These are phyloP conservation scores for Fusarium lyarnte DNA, from an alignment of 2,329 filamentous ascomycete species.

Conservation along the genomic window DNA sequence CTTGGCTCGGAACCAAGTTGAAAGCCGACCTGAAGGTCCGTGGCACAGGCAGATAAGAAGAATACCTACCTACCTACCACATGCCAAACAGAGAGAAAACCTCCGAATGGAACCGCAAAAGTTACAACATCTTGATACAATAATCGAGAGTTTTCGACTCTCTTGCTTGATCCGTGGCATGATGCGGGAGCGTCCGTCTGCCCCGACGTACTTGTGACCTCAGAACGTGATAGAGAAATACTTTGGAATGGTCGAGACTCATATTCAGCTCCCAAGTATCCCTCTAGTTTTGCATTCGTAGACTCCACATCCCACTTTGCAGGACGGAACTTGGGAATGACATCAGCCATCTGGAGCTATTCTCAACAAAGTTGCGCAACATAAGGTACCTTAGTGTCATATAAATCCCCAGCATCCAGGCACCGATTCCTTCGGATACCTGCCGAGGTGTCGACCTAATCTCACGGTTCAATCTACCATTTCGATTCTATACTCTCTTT, in stretches of 20 bases:
- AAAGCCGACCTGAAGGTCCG: conserved; percentile 30
- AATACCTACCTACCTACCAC: background rate
- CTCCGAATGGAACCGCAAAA: conserved; percentile 1
- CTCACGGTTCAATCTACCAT: background rate
- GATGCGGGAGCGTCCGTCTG: conserved; percentile 16
- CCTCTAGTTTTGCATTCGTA: conserved; percentile 5
- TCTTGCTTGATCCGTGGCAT: conserved; percentile 4
- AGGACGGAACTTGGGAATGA: conserved; percentile 35
- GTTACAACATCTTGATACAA: background rate
- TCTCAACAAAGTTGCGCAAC: conserved; percentile 35
- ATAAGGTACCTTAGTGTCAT: conserved; percentile 10
- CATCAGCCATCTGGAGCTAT: conserved; percentile 40
- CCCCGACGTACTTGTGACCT: conserved; percentile 18
- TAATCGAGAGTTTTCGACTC: conserved; percentile 8
- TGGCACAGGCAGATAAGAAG: background rate
- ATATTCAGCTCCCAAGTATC: background rate
- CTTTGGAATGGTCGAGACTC: background rate
- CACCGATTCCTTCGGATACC: background rate
- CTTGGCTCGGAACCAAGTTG: conserved; percentile 8
- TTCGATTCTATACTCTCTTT: conserved; percentile 11
- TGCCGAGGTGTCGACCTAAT: background rate
- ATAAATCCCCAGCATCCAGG: conserved; percentile 6
- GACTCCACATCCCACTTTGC: conserved; percentile 30
- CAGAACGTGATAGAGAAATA: conserved; percentile 5
- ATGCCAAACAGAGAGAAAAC: background rate